These are phyloP conservation scores for Nannochloropsis granulata DNA, from an alignment of 108 stramenopile genomes.

Conservation along the genomic window DNA sequence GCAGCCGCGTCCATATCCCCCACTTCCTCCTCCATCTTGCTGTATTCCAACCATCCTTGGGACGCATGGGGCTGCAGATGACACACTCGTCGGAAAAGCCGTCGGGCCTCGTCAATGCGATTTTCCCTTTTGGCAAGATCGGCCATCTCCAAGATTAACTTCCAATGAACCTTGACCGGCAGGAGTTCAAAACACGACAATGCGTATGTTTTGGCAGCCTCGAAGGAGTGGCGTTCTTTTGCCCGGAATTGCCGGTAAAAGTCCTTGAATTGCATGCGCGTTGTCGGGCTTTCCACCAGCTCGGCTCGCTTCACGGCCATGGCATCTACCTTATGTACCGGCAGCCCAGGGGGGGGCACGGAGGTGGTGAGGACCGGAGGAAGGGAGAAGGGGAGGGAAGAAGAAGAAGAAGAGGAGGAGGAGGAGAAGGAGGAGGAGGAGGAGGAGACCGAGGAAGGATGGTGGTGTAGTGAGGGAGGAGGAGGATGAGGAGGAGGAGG, in stretches of 20 bases:
- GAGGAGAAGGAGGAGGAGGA: neutral
- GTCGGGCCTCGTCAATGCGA: conserved; percentile 46
- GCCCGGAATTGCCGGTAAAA: conserved; percentile 21
- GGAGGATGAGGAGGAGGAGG: neutral
- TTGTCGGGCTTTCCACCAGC: conserved; percentile 22
- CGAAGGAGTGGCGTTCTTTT: conserved; percentile 14
- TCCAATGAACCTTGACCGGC: conserved; percentile 34
- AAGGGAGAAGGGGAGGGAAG: neutral
- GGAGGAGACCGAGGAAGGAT: too few species aligned
- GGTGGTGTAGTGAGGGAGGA: neutral
- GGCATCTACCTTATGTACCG: neutral
- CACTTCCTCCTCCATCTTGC: conserved; percentile 88
- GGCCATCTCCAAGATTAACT: conserved; percentile 36
- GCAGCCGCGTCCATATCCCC: conserved; percentile 41
- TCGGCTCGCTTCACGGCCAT: conserved; percentile 16
- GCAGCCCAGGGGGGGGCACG: neutral
- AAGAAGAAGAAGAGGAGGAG: neutral
- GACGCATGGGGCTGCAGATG: conserved; percentile 59
- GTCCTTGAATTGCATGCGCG: conserved; percentile 17
- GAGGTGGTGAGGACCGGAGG: neutral
- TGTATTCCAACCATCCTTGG: conserved; percentile 88
- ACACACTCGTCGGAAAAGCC: conserved; percentile 64
- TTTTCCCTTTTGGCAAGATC: conserved; percentile 41
- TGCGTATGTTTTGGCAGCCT: conserved; percentile 14
- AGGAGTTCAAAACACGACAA: conserved; percentile 15